A percentile compares a stretch with the other conserved stretches of the same genome.
phyloP scores from a whole-genome alignment of 805 yeast species.

The Pichia thaimueangensis region DNA sequence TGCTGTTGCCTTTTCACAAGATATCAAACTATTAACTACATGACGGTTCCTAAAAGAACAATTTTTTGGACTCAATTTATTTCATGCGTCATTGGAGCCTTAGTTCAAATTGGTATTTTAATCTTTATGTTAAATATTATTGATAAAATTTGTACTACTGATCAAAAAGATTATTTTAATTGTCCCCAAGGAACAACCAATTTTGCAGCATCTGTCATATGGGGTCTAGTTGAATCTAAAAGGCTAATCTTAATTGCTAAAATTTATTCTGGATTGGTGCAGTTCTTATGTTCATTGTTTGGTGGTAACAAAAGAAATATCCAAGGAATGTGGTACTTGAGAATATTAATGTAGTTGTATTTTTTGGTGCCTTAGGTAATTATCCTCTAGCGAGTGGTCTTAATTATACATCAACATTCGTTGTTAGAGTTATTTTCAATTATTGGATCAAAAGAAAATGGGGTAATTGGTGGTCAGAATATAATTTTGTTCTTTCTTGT shows the following conservation, averaged over 20 bases:
- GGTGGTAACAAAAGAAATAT: neutral
- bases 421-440: neutral
- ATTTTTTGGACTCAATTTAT: conserved; percentile 1
- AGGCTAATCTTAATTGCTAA: neutral
- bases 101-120: conserved; percentile 3
- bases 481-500: conserved; percentile 1
- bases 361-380: conserved; percentile 2
- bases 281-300: neutral
- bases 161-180: neutral
- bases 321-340: neutral
- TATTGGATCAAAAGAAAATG: neutral
- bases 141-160: conserved; percentile 1
- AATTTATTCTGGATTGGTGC: conserved; percentile 3
- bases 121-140: conserved; percentile 1
- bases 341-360: neutral
- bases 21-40: neutral
- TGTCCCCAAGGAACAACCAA: conserved; percentile 2
- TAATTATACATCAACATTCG: conserved; percentile 1
- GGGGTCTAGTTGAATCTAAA: neutral
- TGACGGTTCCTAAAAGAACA: neutral
- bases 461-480: conserved; percentile 2
- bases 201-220: conserved; percentile 1
- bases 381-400: conserved; percentile 2
- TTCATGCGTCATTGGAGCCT: conserved; percentile 1
- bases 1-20: conserved; percentile 2